Percentiles rank a stretch among this genome's conserved stretches.
These are phyloP conservation scores for Flaveria trinervia DNA, from an alignment of 129 eudicot species.

Conservation along the genomic window DNA sequence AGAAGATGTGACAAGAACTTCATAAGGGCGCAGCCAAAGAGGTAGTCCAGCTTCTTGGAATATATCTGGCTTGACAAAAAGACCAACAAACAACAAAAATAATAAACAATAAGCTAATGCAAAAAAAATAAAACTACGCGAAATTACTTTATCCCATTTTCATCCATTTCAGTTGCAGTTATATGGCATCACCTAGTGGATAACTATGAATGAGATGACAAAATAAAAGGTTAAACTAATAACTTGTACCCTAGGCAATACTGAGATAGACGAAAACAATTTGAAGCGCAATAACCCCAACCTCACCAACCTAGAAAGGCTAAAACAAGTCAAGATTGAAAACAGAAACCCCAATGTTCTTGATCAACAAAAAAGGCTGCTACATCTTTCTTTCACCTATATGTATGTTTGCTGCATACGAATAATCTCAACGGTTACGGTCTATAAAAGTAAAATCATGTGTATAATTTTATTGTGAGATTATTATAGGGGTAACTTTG, in stretches of 20 bases:
- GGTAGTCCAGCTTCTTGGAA: conserved; percentile 99
- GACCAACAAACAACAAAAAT: conserved; percentile 11
- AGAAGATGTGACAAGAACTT: conserved; percentile 97
- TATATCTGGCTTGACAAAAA: conserved; percentile 66
- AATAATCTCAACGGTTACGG: conserved; percentile 7
- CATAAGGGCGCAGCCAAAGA: conserved; percentile 97
- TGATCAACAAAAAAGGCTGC: background rate
- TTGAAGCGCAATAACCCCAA: background rate
- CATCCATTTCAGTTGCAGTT: background rate
- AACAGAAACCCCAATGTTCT: conserved; percentile 7
- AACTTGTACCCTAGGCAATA: conserved; percentile 4
- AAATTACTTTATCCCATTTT: background rate
- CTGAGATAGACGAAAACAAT: background rate
- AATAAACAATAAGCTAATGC: background rate
- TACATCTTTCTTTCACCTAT: background rate
- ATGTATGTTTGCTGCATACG: background rate
- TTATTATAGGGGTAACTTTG: no score
- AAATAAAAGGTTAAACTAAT: conserved; percentile 1
- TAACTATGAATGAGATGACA: background rate
- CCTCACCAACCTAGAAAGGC: background rate
- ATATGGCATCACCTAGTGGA: background rate
- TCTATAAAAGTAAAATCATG: background rate
- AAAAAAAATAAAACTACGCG: background rate
- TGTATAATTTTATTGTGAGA: conserved; percentile 9
- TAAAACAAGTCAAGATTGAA: background rate